Base-by-base conservation (phyloP, 2,329 filamentous ascomycete species). In the Cladophialophora psammophila region DNA sequence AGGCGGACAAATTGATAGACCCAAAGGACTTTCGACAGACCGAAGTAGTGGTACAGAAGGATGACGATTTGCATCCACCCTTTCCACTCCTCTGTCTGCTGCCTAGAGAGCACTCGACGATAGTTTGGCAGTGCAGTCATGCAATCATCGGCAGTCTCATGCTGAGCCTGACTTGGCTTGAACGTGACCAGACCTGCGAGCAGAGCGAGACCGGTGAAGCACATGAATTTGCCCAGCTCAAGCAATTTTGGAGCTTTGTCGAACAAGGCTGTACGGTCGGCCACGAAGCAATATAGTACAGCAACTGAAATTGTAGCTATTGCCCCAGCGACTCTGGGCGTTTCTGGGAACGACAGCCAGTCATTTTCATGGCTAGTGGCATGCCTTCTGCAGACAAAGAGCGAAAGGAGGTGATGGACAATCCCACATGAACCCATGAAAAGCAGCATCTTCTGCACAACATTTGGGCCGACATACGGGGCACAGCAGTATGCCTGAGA, bases 11-110 rank as follows among this genome's bases (percentile, higher is more conserved):
- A 76, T 71, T 86, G 81, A 76, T 88, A 87, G 36, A 87, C 80
- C 73, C 82, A 82, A 4, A 86, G 75, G 2, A 78, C 74, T 67
- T 79, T 79, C 6, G 82, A 85, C 32, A 82, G 84, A 20, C 84
- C 82, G 38, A 86, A 85, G 75, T 87, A 89, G 67, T 88, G 84
- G 72, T 88, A 89, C 12, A 87, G 77, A 18, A 88, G 76, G 52
- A 86, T 78, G 18, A 83, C 76, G 13, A 81, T 80, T 69, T 89
- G 87, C 85, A 90, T 87, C 81, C 86, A 85, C 1, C 88, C 88
- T 77, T 89, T 90, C 83, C 87, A 88, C 74, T 90, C 88, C 68
- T 89, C 83, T 0, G 85, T 86, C 70, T 89, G 86, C 54, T 84
- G 80, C 59, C 87, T 81, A 0, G 84, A 81, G 5, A 89, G 76